Base-by-base conservation (phyloP, 257 asterid genomes). In the Ligustrum vulgare region DNA sequence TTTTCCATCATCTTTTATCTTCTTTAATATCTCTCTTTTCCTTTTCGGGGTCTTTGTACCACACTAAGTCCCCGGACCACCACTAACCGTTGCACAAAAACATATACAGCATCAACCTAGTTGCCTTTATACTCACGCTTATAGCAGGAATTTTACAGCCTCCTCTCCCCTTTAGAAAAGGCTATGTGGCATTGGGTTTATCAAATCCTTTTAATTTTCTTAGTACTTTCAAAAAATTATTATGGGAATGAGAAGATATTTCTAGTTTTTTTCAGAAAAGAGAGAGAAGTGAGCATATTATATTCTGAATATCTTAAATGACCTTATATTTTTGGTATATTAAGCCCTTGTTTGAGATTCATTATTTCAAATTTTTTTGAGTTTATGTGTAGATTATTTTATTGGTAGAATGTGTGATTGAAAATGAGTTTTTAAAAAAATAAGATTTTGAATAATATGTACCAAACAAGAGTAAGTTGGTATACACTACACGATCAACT, bases 51-150 rank as follows among this genome's bases (percentile, higher is more conserved):
- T 66, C 60, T 69, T 81, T 63, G 76, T 72, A 66, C 82, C 82
- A 76, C 82, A 76, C 84, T 60, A 79, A 71, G 69, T 69, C 20
- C 32, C 64, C 67, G 91, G 94, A 89, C 94, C 94, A 87, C 94
- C 94, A 86, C 89, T 82, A 79, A 39, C 71, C 62, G 54, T 13
- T 72, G 84, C 87, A 75, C 82, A 72, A 73, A 82, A 77, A 82
- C 78, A 75, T 78, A 60, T 22, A 70, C 63, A 64, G 65, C 81
- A 84, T 80, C 87, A 82, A 69, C 83, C 78, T 72, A 78, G 80
- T 73, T 36, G 22, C 84, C 81, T 83, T 86, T 81, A 62, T 15
- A 32, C 75, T 87, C 94, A 87, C 89, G 92, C 90, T 87, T 80
- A 78, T 70, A 56, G 13, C 69, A 32, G 45, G 67, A 60, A 8